Evolutionary conservation across 116 monocot species (phyloP).

Genomic region (Phalaenopsis hybrid): DNA sequence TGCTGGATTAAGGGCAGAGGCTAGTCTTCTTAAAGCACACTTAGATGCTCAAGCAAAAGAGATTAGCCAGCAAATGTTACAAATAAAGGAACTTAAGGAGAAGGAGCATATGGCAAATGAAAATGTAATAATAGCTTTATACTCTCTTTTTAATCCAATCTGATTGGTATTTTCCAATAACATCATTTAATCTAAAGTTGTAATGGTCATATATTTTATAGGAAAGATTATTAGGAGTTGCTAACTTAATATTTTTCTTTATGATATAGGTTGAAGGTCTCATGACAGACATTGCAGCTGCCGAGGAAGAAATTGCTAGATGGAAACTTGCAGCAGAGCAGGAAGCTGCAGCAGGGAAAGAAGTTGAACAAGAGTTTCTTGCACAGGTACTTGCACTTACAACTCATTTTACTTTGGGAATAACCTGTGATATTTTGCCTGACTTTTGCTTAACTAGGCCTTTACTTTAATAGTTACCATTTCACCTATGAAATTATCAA

Average conservation of each 20-base stretch:
- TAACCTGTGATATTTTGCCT: not conserved
- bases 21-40: constrained; percentile 68
- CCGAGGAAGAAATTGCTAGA: constrained; percentile 97
- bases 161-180: not conserved
- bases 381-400: constrained; percentile 40
- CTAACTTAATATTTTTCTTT: not conserved
- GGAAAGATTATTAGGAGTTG: not conserved
- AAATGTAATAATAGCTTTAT: constrained; percentile 45
- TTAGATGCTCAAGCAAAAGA: constrained; percentile 86
- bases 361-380: constrained; percentile 78
- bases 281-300: constrained; percentile 88
- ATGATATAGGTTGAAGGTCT: constrained; percentile 90
- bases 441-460: not conserved
- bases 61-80: constrained; percentile 42
- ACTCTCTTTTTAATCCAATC: not conserved
- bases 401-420: not conserved
- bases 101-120: constrained; percentile 87
- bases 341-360: constrained; percentile 94
- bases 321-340: constrained; percentile 97
- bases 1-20: constrained; percentile 89
- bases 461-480: not conserved
- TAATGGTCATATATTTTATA: not conserved
- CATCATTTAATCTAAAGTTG: not conserved
- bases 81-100: constrained; percentile 79
- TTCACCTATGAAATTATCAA: not conserved